Conservation (phyloP, 352 stramenopile species). For the Phytopythium ostracodes region DNA sequence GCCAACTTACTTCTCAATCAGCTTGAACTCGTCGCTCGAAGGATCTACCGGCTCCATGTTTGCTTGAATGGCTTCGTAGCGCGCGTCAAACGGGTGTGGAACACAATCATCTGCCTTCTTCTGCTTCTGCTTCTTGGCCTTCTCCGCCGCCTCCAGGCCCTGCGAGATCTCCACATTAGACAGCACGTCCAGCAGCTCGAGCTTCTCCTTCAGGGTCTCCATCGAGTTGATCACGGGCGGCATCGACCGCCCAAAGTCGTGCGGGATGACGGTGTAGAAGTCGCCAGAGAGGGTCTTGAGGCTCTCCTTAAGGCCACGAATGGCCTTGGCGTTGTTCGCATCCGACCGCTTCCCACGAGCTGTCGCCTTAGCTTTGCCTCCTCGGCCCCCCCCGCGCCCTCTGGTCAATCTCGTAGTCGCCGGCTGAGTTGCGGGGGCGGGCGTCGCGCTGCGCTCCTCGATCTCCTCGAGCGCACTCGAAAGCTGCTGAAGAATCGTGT, state of each 20-base stretch:
- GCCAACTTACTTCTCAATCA: conserved; percentile 37
- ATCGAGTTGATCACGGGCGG: conserved; percentile 50
- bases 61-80: conserved; percentile 53
- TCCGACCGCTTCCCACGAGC: conserved; percentile 9
- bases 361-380: conserved; percentile 13
- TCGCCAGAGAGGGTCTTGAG: conserved; percentile 56
- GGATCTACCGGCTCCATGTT: conserved; percentile 41
- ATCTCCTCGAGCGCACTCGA: conserved; percentile 42
- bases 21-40: conserved; percentile 38
- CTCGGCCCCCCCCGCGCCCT: conserved; percentile 16
- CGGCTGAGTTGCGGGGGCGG: conserved; percentile 4
- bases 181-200: conserved; percentile 61
- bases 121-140: conserved; percentile 11
- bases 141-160: conserved; percentile 38
- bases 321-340: conserved; percentile 6
- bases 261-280: conserved; percentile 73
- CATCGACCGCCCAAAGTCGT: conserved; percentile 56
- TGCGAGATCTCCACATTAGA: conserved; percentile 63
- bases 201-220: conserved; percentile 49
- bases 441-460: conserved; percentile 20
- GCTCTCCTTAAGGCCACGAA: conserved; percentile 23
- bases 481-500: conserved; percentile 48
- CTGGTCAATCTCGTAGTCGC: not conserved
- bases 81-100: conserved; percentile 43
- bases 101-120: not conserved